A percentile compares a stretch with the other conserved stretches of the same genome.
These are phyloP conservation scores for Chaetoceros muelleri DNA, from an alignment of 108 stramenopile genomes.

Conservation along the genomic window DNA sequence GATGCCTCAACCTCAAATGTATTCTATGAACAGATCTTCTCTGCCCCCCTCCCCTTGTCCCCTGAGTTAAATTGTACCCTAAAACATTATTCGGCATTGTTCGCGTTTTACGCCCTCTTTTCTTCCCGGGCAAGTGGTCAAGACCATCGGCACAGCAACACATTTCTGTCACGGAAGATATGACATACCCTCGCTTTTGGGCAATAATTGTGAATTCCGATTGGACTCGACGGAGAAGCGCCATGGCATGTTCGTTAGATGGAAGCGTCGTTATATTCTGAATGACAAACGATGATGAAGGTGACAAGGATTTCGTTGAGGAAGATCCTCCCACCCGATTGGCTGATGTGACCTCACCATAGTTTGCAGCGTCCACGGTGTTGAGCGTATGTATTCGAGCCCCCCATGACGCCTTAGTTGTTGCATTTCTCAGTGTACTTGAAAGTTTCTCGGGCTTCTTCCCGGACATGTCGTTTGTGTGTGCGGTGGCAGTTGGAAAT, in stretches of 20 bases:
- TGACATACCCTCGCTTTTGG: slow-evolving; percentile 39
- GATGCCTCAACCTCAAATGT: slow-evolving; percentile 63
- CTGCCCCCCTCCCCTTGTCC: slow-evolving; percentile 3
- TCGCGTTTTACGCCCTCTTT: slow-evolving; percentile 7
- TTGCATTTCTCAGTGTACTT: too few relatives aligned
- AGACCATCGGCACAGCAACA: slow-evolving; percentile 79
- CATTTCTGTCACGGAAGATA: slow-evolving; percentile 60
- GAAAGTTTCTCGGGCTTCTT: too few relatives aligned
- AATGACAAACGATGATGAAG: neutral
- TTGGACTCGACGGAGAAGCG: slow-evolving; percentile 41
- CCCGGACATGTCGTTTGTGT: too few relatives aligned
- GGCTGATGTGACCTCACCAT: neutral
- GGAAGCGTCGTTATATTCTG: neutral
- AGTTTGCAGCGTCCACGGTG: neutral
- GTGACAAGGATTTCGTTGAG: neutral
- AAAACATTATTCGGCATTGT: slow-evolving; percentile 46
- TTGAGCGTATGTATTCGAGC: neutral
- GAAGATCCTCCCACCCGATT: too few relatives aligned
- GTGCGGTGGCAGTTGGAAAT: too few relatives aligned
- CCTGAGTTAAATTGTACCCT: slow-evolving; percentile 63
- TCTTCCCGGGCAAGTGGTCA: slow-evolving; percentile 14
- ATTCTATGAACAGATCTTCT: slow-evolving; percentile 24
- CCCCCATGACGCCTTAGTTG: neutral
- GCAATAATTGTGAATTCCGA: slow-evolving; percentile 59
- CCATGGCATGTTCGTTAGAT: slow-evolving; percentile 16